Base-by-base conservation (phyloP, 768 basidiomycete species). In the Hygrophorus pudorinus region DNA sequence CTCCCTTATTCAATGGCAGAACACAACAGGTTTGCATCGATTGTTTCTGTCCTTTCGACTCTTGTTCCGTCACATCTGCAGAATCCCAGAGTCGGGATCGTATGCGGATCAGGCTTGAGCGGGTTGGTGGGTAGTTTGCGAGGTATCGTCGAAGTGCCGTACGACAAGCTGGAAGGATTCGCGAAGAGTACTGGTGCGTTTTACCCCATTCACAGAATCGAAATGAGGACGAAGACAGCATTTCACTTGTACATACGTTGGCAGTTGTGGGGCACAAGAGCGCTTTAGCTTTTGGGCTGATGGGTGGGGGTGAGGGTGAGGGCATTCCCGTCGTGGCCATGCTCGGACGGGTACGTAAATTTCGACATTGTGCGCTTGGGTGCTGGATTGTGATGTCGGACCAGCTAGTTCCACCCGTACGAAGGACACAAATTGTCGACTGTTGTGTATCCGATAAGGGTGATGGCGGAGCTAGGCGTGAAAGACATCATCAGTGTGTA, bases 301-400 rank as follows among this genome's bases (percentile, higher is more conserved):
- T 92, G 54, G 85, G 87, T 1, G 55, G 59, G 24, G 72, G 67
- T 4, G 63, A 70, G 41, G 74, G 75, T n/a, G 72, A 84, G 0
- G n/a, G n/a, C n/a, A n/a, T n/a, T n/a, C 85, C 91, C 0, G 89
- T 86, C 9, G 86, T 93, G 2, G 86, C 82, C 8, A 91, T 91
- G 85, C 78, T 93, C 24, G 90, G 90, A 47, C 70, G 91, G 57
- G 86, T 87, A 53, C 43, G 76, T 60, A 21, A 36, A 13, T 35
- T 13, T 20, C 8, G 9, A 21, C 9, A 7, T 30, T 18, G 8
- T 16, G 9, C 24, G 35, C 13, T 39, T 31, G 33, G 20, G 37
- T 41, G 33, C 1, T 13, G 35, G 35, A 27, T 38, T 42, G 41
- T 41, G n/a, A 30, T 45, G 11, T 44, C 34, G 43, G 42, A 42